phyloP scores from a whole-genome alignment of 2,329 filamentous ascomycete genomes.

The Nakataea oryzae region DNA sequence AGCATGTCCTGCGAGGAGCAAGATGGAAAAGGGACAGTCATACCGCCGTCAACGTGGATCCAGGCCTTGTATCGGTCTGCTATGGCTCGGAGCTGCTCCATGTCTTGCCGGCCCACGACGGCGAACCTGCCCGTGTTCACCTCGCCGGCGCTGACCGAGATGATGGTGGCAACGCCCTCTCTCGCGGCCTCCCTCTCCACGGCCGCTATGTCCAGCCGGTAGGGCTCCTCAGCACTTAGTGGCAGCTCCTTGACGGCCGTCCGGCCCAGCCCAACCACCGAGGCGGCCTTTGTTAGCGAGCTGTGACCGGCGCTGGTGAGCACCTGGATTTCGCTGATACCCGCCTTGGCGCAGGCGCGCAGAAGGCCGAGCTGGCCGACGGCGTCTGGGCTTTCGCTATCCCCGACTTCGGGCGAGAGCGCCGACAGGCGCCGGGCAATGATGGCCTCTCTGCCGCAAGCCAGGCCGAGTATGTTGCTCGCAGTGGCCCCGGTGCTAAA shows the following conservation, averaged over 20 bases:
- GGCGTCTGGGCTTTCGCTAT: slow-evolving; percentile 19
- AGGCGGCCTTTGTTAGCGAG: slow-evolving; percentile 73
- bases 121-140: slow-evolving; percentile 85
- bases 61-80: slow-evolving; percentile 68
- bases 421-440: slow-evolving; percentile 26
- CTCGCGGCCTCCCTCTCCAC: slow-evolving; percentile 48
- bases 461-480: slow-evolving; percentile 71
- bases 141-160: slow-evolving; percentile 76
- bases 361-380: slow-evolving; percentile 64
- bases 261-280: slow-evolving; percentile 69
- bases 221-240: slow-evolving; percentile 41
- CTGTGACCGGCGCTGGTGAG: slow-evolving; percentile 78
- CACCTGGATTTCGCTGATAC: slow-evolving; percentile 60
- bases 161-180: slow-evolving; percentile 54
- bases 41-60: slow-evolving; percentile 79
- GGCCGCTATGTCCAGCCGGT: slow-evolving; percentile 57
- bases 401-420: slow-evolving; percentile 1
- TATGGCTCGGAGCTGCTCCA: slow-evolving; percentile 51
- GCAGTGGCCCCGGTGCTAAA: slow-evolving; percentile 57
- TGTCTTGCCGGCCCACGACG: slow-evolving; percentile 45
- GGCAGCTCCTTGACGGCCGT: slow-evolving; percentile 53
- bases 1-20: no score
- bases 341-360: slow-evolving; percentile 52
- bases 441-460: slow-evolving; percentile 53
- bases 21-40: slow-evolving; percentile 10